Percentiles rank a stretch among this genome's conserved stretches.
These are phyloP conservation scores for Solanum medicagineum DNA, from an alignment of 257 asterid genomes.

Conservation along the genomic window DNA sequence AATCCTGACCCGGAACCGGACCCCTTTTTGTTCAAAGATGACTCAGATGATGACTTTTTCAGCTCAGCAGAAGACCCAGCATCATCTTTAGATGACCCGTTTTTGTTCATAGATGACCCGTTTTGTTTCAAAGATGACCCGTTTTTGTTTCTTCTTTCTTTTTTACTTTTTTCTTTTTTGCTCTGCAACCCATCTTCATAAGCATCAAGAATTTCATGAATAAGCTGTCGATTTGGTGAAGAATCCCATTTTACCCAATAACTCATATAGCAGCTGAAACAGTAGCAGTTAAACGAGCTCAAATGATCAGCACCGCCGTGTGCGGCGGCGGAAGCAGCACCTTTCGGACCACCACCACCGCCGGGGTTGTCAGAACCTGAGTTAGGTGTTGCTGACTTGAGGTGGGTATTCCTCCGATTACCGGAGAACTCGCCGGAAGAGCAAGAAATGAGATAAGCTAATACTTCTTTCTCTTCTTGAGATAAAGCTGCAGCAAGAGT, in stretches of 20 bases:
- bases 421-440: slow-evolving; percentile 8
- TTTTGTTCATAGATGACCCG: background rate
- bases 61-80: slow-evolving; percentile 9
- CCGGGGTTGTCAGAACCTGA: background rate
- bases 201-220: slow-evolving; percentile 58
- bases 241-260: slow-evolving; percentile 73
- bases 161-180: slow-evolving; percentile 22
- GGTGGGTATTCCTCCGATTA: background rate
- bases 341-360: background rate
- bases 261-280: slow-evolving; percentile 64
- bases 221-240: slow-evolving; percentile 60
- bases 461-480: slow-evolving; percentile 38
- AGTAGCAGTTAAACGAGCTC: slow-evolving; percentile 41
- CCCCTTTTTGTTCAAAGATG: slow-evolving; percentile 17
- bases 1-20: background rate
- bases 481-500: slow-evolving; percentile 41
- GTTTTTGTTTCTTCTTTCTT: slow-evolving; percentile 29
- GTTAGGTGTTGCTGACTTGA: background rate
- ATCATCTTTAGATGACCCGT: background rate
- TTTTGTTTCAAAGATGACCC: background rate
- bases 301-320: slow-evolving; percentile 28
- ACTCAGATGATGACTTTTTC: slow-evolving; percentile 9
- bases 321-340: slow-evolving; percentile 11
- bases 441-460: slow-evolving; percentile 60
- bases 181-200: slow-evolving; percentile 43